Evolutionary conservation across 352 stramenopile species (phyloP).

Genomic region (Pythium phragmitis): DNA sequence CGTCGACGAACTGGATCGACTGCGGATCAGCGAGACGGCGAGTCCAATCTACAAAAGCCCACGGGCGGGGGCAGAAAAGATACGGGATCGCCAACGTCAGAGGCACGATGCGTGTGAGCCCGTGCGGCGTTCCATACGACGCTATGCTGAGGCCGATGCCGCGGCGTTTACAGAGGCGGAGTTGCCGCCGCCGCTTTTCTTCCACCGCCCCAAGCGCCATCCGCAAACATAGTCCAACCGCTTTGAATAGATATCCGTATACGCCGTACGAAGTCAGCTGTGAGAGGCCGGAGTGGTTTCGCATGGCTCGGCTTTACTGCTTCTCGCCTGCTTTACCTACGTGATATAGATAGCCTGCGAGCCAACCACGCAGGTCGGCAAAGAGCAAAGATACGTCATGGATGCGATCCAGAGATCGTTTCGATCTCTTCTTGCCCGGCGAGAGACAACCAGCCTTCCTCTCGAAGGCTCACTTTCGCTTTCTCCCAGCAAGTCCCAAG

Average conservation of each 20-base stretch:
- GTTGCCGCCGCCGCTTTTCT: conserved; percentile 21
- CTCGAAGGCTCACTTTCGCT: conserved; percentile 5
- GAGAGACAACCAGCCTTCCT: neutral
- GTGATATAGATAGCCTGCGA: neutral
- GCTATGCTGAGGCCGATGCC: neutral
- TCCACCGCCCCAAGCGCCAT: conserved; percentile 15
- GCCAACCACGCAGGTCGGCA: neutral
- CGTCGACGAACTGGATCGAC: conserved; percentile 18
- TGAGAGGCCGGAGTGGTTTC: neutral
- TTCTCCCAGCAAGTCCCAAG: conserved; percentile 9
- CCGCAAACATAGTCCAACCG: neutral
- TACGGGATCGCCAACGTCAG: neutral
- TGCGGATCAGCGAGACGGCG: neutral
- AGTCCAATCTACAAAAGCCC: neutral
- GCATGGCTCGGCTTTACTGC: neutral
- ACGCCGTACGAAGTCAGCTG: too few relatives aligned
- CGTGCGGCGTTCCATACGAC: neutral
- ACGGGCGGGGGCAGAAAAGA: neutral
- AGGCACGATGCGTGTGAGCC: neutral
- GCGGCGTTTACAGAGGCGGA: conserved; percentile 6
- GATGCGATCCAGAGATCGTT: too few relatives aligned
- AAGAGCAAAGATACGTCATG: too few relatives aligned
- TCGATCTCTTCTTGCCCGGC: too few relatives aligned
- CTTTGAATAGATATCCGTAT: neutral
- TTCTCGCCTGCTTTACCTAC: too few relatives aligned